phyloP scores from a whole-genome alignment of 2,329 filamentous ascomycete genomes.

The Cladosporium sp. region DNA sequence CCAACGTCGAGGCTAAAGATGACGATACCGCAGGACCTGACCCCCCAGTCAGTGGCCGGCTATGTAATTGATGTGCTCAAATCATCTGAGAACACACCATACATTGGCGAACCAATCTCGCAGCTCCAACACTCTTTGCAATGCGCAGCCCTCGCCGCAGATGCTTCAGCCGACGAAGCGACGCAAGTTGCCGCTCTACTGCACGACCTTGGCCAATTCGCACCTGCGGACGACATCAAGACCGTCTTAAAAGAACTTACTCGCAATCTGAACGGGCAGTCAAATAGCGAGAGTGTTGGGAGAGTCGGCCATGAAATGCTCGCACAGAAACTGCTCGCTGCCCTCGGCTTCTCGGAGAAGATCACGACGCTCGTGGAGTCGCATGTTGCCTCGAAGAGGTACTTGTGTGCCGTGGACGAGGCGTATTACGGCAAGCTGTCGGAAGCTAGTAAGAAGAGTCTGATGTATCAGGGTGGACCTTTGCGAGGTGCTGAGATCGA shows the following conservation, averaged over 20 bases:
- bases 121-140: constrained; percentile 30
- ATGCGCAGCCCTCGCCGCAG: constrained; percentile 25
- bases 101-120: constrained; percentile 27
- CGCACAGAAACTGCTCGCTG: constrained; percentile 32
- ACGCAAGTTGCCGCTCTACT: constrained; percentile 35
- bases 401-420: constrained; percentile 24
- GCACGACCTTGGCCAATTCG: constrained; percentile 40
- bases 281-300: constrained; percentile 15
- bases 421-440: constrained; percentile 18
- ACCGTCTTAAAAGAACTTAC: no score
- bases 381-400: constrained; percentile 37
- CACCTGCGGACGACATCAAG: constrained; percentile 24
- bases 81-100: constrained; percentile 1
- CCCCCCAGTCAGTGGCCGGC: no score
- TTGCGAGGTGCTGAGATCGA: no score
- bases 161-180: constrained; percentile 21
- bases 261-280: constrained; percentile 19
- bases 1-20: no score
- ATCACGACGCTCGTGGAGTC: constrained; percentile 34
- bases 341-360: constrained; percentile 31
- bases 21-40: no score
- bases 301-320: constrained; percentile 35
- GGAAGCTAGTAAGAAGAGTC: constrained; percentile 31
- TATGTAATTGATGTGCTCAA: no score
- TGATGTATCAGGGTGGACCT: constrained; percentile 30